Base-by-base conservation (phyloP, 257 asterid species). In the Lycium ferocissimum region DNA sequence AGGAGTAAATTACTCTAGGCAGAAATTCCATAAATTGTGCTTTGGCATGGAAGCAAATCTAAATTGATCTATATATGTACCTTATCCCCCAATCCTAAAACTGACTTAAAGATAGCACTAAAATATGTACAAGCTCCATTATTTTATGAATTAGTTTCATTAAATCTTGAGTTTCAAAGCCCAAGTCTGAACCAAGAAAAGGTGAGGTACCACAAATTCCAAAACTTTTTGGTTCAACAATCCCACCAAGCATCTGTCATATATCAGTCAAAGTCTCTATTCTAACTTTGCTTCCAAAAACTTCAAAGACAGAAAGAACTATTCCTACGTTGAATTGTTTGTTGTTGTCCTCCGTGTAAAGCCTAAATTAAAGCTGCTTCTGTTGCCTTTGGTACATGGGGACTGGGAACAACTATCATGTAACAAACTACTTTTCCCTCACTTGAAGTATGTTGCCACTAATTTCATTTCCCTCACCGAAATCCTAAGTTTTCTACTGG, bases 391-490 rank as follows among this genome's bases (percentile, higher is more conserved):
- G 61, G 8, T 49, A n/a, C 61, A 75, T 20, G 20, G 43, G 61
- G 20, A 26, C 3, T 2, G 45, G 45, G 45, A 5, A 51, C 81
- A 76, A 76, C 43, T 51, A 22, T 1, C 51, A 49, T 26, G 38
- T 0, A 43, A 70, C 80, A n/a, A 73, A 75, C 22, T 75, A 75
- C 45, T 75, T 73, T 73, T 47, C 43, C 81, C n/a, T 75, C 61
- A 1, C 62, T 75, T 22, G 81, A 75, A 75, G 13, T 53, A 49
- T 47, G 81, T 47, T 20, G 7, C 54, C 43, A 66, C 45, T n/a
- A 8, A 62, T 20, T 62, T 62, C 37, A 63, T 63, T 63, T 10
- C 13, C 38, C 70, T 63, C 15, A 22, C 37, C 4, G 22, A 63
- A 63, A 26, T 26, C 33, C 33, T 26, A 26, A 26, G 33, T 26